phyloP scores from a whole-genome alignment of 208 protist genomes.

The Porcisia deanei region DNA sequence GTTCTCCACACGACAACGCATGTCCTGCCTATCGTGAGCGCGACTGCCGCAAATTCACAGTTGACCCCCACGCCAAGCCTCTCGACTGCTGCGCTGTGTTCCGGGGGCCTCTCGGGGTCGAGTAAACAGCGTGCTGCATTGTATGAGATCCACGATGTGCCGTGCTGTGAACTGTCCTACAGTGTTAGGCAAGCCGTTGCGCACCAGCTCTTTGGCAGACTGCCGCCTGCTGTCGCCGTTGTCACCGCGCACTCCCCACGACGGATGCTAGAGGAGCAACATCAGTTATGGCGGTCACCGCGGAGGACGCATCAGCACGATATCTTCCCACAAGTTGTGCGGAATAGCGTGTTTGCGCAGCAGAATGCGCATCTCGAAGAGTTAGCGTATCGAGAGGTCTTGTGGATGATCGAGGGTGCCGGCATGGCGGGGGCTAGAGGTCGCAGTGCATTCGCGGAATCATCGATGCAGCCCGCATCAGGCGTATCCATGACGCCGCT shows the following conservation, averaged over 20 bases:
- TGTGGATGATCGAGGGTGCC: slow-evolving; percentile 13
- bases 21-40: neutral
- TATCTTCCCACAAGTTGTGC: slow-evolving; percentile 22
- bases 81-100: neutral
- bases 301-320: slow-evolving; percentile 16
- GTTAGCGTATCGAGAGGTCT: slow-evolving; percentile 15
- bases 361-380: slow-evolving; percentile 19
- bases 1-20: slow-evolving; percentile 24
- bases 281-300: slow-evolving; percentile 17
- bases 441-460: neutral
- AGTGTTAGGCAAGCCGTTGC: neutral
- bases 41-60: neutral
- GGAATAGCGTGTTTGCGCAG: slow-evolving; percentile 21
- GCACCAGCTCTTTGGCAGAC: slow-evolving; percentile 10
- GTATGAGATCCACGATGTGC: neutral
- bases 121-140: neutral
- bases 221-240: neutral
- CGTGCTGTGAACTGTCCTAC: neutral
- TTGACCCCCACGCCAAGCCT: neutral
- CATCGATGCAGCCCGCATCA: neutral
- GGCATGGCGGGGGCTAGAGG: neutral
- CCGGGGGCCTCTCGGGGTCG: no score
- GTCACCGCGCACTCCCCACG: neutral
- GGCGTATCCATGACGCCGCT: neutral
- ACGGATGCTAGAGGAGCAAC: neutral